phyloP scores from a whole-genome alignment of 257 asterid genomes.

The Forsythia suspensa region DNA sequence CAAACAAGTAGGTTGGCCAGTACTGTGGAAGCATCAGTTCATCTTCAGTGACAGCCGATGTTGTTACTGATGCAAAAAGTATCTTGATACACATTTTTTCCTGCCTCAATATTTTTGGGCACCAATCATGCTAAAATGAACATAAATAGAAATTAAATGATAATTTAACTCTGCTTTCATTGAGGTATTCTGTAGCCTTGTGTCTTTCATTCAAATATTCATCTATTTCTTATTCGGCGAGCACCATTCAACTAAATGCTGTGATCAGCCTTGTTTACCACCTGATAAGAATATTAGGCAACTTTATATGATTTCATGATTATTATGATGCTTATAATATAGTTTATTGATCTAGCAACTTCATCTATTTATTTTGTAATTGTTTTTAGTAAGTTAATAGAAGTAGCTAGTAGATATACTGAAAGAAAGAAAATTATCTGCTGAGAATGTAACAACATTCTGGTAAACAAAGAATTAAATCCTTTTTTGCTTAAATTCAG shows the following conservation, averaged over 20 bases:
- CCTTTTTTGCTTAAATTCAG: neutral
- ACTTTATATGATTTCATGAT: neutral
- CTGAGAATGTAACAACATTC: neutral
- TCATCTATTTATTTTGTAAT: neutral
- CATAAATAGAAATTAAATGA: neutral
- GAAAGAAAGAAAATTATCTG: neutral
- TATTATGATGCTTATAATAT: neutral
- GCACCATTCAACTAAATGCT: neutral
- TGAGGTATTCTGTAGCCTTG: neutral
- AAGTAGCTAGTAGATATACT: neutral
- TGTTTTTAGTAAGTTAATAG: neutral
- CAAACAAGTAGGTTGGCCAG: neutral
- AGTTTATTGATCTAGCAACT: neutral
- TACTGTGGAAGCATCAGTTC: neutral
- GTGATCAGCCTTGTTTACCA: neutral
- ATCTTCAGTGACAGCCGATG: neutral
- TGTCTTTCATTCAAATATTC: neutral
- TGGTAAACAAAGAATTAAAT: neutral
- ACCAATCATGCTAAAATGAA: neutral
- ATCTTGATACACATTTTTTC: neutral
- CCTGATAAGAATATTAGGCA: neutral
- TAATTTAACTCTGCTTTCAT: neutral
- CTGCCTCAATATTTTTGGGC: neutral
- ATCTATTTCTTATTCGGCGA: neutral
- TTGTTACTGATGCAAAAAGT: neutral